Percentiles rank a stretch among this genome's conserved stretches.
phyloP scores from a whole-genome alignment of 306 rosid genomes.

The Cucumis melo region DNA sequence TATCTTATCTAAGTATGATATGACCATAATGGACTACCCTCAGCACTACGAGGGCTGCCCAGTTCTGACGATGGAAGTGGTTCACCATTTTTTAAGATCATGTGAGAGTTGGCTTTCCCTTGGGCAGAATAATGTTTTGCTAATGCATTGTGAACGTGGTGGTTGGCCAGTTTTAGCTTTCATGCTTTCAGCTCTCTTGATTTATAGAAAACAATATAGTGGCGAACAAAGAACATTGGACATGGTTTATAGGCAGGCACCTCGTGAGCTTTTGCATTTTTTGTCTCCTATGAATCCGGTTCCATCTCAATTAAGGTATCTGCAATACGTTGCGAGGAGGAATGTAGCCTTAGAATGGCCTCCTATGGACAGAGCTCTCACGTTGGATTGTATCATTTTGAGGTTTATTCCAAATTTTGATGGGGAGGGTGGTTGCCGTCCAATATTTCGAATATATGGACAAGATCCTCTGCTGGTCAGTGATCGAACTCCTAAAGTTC shows the following conservation, averaged over 20 bases:
- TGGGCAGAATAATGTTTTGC: slow-evolving; percentile 60
- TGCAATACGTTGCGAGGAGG: slow-evolving; percentile 80
- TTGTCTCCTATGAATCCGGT: slow-evolving; percentile 60
- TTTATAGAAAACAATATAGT: slow-evolving; percentile 45
- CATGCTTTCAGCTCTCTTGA: slow-evolving; percentile 79
- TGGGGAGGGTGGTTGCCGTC: slow-evolving; percentile 68
- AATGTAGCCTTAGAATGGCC: slow-evolving; percentile 89
- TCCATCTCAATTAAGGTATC: slow-evolving; percentile 84
- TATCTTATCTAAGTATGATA: slow-evolving; percentile 54
- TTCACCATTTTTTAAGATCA: slow-evolving; percentile 82
- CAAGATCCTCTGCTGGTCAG: slow-evolving; percentile 50
- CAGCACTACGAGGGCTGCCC: slow-evolving; percentile 78
- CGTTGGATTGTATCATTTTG: slow-evolving; percentile 77
- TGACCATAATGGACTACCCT: slow-evolving; percentile 93
- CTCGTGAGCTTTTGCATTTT: slow-evolving; percentile 63
- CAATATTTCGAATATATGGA: slow-evolving; percentile 71
- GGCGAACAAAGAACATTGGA: slow-evolving; percentile 90
- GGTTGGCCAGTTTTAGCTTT: slow-evolving; percentile 93
- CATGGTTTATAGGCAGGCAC: slow-evolving; percentile 84
- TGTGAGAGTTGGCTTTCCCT: slow-evolving; percentile 89
- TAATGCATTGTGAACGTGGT: slow-evolving; percentile 91
- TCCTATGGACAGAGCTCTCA: slow-evolving; percentile 73
- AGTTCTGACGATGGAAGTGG: slow-evolving; percentile 62
- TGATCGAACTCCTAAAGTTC: slow-evolving; percentile 44
- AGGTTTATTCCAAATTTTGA: slow-evolving; percentile 64